These are phyloP conservation scores for Plasmodium malariae DNA, from an alignment of 169 alveolate species.

Conservation along the genomic window DNA sequence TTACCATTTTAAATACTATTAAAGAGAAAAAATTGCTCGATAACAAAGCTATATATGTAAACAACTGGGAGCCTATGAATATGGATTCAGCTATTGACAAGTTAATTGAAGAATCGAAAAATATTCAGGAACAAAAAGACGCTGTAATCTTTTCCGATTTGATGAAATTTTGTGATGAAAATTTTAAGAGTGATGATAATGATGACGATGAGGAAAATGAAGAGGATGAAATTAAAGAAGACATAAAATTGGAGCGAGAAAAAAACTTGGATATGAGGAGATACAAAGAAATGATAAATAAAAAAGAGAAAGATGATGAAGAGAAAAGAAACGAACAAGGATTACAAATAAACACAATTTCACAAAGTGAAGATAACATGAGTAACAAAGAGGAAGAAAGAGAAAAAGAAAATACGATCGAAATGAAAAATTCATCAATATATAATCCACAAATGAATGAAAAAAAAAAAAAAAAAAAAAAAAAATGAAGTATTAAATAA, in stretches of 20 bases:
- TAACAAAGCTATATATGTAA: conserved; percentile 9
- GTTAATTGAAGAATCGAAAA: conserved; percentile 35
- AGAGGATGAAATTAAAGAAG: background rate
- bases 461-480: too few species aligned
- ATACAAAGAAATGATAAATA: background rate
- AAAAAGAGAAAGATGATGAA: background rate
- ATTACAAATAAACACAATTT: too few species aligned
- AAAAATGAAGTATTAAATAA: conserved; percentile 4
- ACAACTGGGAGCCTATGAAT: conserved; percentile 11
- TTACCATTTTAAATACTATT: conserved; percentile 23
- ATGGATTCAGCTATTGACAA: conserved; percentile 40
- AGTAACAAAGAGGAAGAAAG: background rate
- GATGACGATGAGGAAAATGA: background rate
- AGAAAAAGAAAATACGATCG: conserved; percentile 11
- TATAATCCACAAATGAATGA: too few species aligned
- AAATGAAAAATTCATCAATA: conserved; percentile 4
- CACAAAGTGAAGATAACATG: background rate
- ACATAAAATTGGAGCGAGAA: background rate
- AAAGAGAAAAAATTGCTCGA: conserved; percentile 19
- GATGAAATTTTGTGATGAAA: conserved; percentile 38
- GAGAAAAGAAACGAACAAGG: background rate
- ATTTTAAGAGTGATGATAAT: conserved; percentile 52
- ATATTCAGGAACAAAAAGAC: conserved; percentile 23
- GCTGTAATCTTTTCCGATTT: conserved; percentile 51
- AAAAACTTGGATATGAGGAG: background rate